Evolutionary conservation across 2,329 filamentous ascomycete species (phyloP), one percentile per base, ranked within the genome.

Genomic region (Leptodontidium sp.): DNA sequence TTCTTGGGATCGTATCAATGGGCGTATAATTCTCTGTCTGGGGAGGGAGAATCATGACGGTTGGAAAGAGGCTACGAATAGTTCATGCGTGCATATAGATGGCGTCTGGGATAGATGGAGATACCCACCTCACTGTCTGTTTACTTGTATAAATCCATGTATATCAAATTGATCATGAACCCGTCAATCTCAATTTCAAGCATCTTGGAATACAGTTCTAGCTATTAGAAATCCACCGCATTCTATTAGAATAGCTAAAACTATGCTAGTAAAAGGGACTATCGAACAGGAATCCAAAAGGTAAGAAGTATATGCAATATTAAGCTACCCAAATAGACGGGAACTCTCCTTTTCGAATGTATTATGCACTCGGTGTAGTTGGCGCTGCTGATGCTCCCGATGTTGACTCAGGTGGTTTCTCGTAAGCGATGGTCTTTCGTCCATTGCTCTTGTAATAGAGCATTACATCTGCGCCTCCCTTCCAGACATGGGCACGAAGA

Each of bases 1-100:
- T 99, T 99, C 82, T 80, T 98, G 77, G 96, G 95, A 0, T 95
- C 92, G 76, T 98, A 98, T 80, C 93, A 97, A 80, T 96, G 90
- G 88, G 91, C 90, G 26, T 91, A 90, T 75, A 97, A 97, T 82
- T 83, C 88, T 40, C 80, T 97, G 74, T 71, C 71, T 32, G 64
- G 69, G n/a, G 68, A 73, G 32, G 35, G 50, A n/a, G 43, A 64
- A 38, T 49, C 32, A 65, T 64, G 55, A 66, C n/a, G 15, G 38
- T 38, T 45, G 45, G 29, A 4, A n/a, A 14, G 38, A 58, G 52
- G 12, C 32, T 21, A n/a, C 38, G n/a, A 52, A 62, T 43, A 24
- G 43, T 38, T 26, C 45, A 24, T 21, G 6, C 62, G 66, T 68
- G 69, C 69, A 70, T 72, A 69, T 70, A 72, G 66, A 73, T 66